Evolutionary conservation across 306 rosid genomes (phyloP), one percentile per base, ranked within the genome.

Genomic region (Canavalia gladiata): DNA sequence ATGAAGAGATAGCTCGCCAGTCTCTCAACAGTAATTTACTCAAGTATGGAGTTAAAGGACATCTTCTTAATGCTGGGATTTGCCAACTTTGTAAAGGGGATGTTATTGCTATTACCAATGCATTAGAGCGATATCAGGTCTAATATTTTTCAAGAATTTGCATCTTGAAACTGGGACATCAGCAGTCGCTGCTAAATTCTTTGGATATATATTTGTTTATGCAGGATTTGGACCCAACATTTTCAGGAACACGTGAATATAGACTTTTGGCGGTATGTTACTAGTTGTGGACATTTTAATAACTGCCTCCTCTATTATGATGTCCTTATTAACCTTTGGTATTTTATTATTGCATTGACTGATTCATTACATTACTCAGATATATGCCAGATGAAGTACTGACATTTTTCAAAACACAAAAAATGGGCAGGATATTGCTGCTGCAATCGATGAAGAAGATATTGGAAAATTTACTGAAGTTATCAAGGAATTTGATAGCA

Each of bases 161-260:
- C 74, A 55, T 87, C 70, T 77, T 34, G 43, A 34, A 70, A 58
- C 35, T 30, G 5, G 42, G 39, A 55, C 29, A 76, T 58, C 60
- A 5, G 77, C 60, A 2, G 55, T 82, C 74, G 54, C 85, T 76
- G 54, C 85, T 82, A 34, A 86, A 57, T 66, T 67, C 37, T 63
- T 74, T 58, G 18, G 28, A 37, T 31, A 8, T 78, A 62, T 45
- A 39, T 82, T 90, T 77, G 33, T 67, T 72, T 86, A 29, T 84
- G 84, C 92, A 96, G 99, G 99, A 96, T 0, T 59, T 96, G 84
- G 99, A 96, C 91, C 99, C 99, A 66, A 96, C 98, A 49, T 96
- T 96, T 87, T 85, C 92, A 8, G 98, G 97, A 87, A 88, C 99
- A 13, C 93, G 98, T 74, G 99, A 96, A 88, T 92, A 71, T 81